Evolutionary conservation across 768 basidiomycete species (phyloP), one percentile per base, ranked within the genome.

Genomic region (Boletus speciosus): DNA sequence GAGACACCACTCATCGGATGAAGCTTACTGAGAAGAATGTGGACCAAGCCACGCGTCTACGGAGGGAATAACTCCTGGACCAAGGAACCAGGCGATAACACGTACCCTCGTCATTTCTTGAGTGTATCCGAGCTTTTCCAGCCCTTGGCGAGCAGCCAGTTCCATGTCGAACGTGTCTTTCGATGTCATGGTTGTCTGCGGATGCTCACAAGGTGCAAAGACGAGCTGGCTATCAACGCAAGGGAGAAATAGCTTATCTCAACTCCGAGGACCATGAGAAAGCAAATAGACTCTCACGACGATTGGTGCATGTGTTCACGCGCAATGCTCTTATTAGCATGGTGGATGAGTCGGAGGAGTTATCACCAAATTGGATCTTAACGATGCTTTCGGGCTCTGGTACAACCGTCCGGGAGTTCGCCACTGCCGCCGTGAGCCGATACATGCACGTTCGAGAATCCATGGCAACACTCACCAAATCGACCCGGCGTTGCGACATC

Each of bases 71-170:
- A 15, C 36, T 27, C 16, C 42, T 5, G 29, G n/a, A 19, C 45
- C 11, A 31, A 27, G 19, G 5, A 44, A 39, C 21, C 45, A 5
- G 11, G 9, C 12, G 16, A 46, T 6, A 15, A 19, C 10, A 36
- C 60, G n/a, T 58, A 82, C 83, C 56, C 80, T 72, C 2, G 74
- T 73, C 67, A 84, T 71, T 59, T 83, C 81, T 55, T 83, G 80
- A 47, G 72, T 71, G 65, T 84, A 84, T 1, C 82, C 82, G 46
- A 84, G 69, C 52, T 76, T 74, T 63, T 81, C 69, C n/a, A 81
- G 62, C 29, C 71, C 74, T 51, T 74, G 56, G 15, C 61, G 61
- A 19, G 74, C 69, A 15, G 49, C 58, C 6, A 56, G 23, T 39
- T 71, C 71, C n/a, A 45, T 35, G 35, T 73, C 62, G 34, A 52